Evolutionary conservation across 2,329 filamentous ascomycete species (phyloP), one percentile per base, ranked within the genome.

Genomic region (Neonectria faginata): DNA sequence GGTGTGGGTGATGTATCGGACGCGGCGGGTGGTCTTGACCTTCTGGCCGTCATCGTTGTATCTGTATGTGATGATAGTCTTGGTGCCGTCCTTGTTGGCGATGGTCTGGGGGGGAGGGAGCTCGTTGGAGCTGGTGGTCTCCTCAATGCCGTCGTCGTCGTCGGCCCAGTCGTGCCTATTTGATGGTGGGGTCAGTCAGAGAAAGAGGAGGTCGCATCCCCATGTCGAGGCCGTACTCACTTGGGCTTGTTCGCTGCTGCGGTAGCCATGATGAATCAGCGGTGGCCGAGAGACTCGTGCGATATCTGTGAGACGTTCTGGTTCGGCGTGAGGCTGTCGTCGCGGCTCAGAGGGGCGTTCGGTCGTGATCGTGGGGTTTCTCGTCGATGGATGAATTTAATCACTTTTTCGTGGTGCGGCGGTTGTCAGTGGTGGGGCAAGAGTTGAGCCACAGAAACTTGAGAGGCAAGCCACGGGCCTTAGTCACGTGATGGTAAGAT

Each of bases 71-170:
- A 97, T 91, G 74, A 96, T 92, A 51, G 97, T 99, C 84, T 97
- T 97, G 75, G 93, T 97, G 79, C 97, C 96, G 81, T 99, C 96
- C 84, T 97, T 97, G 89, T 99, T 98, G 79, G 91, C 91, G 79
- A 93, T 95, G 74, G 95, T 92, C 83, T 96, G 91, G 73, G 92
- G 90, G 73, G 92, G 88, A 66, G 96, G 96, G 74, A 99, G 92
- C 62, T 89, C 86, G 70, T 81, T 81, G 73, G 80, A 76, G 73
- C 81, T 80, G 73, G 80, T 76, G 73, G 88, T 84, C 84, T 92
- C 88, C 82, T 96, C 92, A 82, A 93, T 91, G 77, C 95, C 92
- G 77, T 95, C 92, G 79, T 97, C 94, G 79, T 96, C 93, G 84
- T 98, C 96, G 79, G 96, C 95, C 95, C 95, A 98, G 87, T 97